These are phyloP conservation scores for Candida maltosa DNA, from an alignment of 805 yeast genomes.

Conservation along the genomic window DNA sequence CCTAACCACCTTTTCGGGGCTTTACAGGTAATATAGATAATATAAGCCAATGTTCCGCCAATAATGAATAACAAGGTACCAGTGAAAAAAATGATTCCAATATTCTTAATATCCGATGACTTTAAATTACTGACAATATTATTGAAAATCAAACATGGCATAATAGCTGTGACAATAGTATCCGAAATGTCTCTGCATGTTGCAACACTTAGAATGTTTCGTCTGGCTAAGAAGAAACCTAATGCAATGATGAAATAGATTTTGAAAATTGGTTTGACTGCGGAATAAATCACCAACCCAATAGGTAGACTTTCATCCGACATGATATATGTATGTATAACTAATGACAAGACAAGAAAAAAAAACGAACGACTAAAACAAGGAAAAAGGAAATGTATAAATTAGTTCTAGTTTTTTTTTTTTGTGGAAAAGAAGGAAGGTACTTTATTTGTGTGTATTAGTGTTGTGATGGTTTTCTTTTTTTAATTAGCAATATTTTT, in stretches of 20 bases:
- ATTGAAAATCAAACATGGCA: conserved; percentile 75
- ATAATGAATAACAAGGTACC: conserved; percentile 49
- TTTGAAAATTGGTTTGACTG: conserved; percentile 84
- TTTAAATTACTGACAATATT: conserved; percentile 67
- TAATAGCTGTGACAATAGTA: conserved; percentile 60
- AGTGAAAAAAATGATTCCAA: conserved; percentile 58
- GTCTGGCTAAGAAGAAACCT: conserved; percentile 64
- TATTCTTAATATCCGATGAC: conserved; percentile 62
- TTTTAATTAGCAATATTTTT: no score
- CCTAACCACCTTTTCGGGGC: conserved; percentile 76
- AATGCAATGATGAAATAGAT: conserved; percentile 67
- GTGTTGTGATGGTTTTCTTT: no score
- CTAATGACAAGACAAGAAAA: no score
- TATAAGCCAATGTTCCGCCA: conserved; percentile 47
- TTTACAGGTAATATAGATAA: conserved; percentile 46
- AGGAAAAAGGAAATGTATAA: no score
- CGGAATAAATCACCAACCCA: conserved; percentile 70
- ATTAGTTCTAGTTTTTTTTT: no score
- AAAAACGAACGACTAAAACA: no score
- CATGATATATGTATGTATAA: not conserved
- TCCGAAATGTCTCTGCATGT: conserved; percentile 69
- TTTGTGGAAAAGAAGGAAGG: no score
- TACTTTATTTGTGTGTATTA: no score
- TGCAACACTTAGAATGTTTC: conserved; percentile 61
- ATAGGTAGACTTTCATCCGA: conserved; percentile 19